Conservation (phyloP, 139 green algal species). For the Zygnema circumcarinatum region DNA sequence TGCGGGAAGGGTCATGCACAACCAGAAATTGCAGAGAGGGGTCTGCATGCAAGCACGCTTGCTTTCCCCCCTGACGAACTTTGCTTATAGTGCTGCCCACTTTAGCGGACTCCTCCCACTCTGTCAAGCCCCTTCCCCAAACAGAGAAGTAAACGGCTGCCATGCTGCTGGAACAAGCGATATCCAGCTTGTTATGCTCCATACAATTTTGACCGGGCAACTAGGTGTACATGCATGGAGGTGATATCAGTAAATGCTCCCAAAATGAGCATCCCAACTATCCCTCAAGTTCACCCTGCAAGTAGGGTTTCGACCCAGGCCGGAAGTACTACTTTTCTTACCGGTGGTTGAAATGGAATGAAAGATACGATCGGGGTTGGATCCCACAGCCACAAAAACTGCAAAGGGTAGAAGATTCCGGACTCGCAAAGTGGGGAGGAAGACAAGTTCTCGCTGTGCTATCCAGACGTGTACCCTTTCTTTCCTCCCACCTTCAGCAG, state of each 20-base stretch:
- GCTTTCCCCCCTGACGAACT: not conserved
- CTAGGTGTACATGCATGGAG: not conserved
- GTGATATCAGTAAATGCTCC: not conserved
- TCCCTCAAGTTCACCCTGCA: not conserved
- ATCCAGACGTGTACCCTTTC: not conserved
- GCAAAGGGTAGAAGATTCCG: not conserved
- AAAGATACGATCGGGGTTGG: not conserved
- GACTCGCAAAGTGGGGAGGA: conserved; percentile 2
- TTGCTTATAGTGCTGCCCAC: not conserved
- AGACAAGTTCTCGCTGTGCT: conserved; percentile 1
- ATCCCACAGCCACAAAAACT: conserved; percentile 4
- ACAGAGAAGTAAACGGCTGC: not conserved
- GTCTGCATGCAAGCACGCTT: conserved; percentile 12
- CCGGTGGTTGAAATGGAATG: not conserved
- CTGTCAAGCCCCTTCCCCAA: not conserved
- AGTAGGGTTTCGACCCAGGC: not conserved
- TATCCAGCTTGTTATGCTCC: not conserved
- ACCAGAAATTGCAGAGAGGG: not conserved
- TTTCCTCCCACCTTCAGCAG: not conserved
- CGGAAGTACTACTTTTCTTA: not conserved
- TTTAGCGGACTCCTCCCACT: not conserved
- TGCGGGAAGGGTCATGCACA: not conserved
- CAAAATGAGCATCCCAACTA: not conserved
- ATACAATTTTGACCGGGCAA: not conserved
- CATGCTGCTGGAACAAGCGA: not conserved